Conservation (phyloP, 495 filamentous ascomycete genomes). For the Sabuloglossum arenarium region DNA sequence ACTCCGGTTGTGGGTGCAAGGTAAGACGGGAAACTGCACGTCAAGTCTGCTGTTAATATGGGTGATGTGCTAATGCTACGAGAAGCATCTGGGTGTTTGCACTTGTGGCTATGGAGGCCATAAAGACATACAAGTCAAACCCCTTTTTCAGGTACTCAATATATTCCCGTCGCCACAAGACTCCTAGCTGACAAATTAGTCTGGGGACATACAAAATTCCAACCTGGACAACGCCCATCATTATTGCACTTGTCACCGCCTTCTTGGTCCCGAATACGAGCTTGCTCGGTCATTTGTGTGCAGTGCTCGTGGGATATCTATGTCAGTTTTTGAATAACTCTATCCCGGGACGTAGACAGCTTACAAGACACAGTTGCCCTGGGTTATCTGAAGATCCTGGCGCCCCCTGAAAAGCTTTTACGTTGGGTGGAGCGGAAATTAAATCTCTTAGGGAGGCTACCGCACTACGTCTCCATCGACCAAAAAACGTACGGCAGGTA, state of each 20-base stretch:
- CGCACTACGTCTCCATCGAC: conserved; percentile 79
- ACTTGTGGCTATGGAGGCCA: conserved; percentile 60
- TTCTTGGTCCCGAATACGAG: conserved; percentile 63
- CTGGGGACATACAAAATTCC: conserved; percentile 59
- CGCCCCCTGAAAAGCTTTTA: conserved; percentile 60
- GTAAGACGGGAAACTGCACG: conserved; percentile 24
- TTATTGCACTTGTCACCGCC: conserved; percentile 44
- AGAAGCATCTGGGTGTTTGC: conserved; percentile 78
- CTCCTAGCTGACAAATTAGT: conserved; percentile 1
- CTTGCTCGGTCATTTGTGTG: conserved; percentile 70
- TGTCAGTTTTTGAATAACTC: conserved; percentile 35
- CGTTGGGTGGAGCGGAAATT: conserved; percentile 70
- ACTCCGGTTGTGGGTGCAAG: conserved; percentile 61
- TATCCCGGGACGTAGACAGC: conserved; percentile 11
- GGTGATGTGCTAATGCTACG: conserved; percentile 6
- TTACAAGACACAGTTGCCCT: conserved; percentile 37
- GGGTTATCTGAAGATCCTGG: conserved; percentile 67
- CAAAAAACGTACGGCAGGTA: conserved; percentile 95
- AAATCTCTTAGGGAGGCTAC: conserved; percentile 59
- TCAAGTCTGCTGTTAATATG: not conserved
- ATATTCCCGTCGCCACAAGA: conserved; percentile 5
- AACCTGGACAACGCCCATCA: conserved; percentile 76
- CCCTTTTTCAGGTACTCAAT: conserved; percentile 42
- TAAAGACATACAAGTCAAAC: conserved; percentile 54
- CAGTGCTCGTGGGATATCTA: conserved; percentile 60